Evolutionary conservation across 148 eudicot species (phyloP).

Genomic region (Heliamphora exappendiculata): DNA sequence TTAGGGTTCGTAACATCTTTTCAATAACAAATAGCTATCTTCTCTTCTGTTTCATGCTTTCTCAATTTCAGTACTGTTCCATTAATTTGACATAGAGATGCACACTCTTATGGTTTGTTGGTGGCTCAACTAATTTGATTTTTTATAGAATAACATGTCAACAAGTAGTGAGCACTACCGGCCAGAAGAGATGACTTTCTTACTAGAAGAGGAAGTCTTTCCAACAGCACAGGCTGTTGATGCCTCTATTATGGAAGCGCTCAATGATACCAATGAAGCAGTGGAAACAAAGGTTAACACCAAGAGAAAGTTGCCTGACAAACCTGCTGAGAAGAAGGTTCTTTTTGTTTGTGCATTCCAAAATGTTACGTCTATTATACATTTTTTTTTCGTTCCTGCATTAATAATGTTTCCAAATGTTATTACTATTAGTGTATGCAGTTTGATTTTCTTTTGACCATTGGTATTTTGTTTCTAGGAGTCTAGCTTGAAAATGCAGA

Average conservation of each 20-base stretch:
- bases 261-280: slow-evolving; percentile 17
- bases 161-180: slow-evolving; percentile 36
- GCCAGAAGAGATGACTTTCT: slow-evolving; percentile 71
- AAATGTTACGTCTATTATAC: neutral
- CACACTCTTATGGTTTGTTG: neutral
- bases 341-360: neutral
- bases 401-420: neutral
- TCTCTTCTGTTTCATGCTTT: neutral
- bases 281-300: slow-evolving; percentile 28
- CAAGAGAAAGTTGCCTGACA: slow-evolving; percentile 79
- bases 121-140: slow-evolving; percentile 10
- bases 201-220: slow-evolving; percentile 70
- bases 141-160: slow-evolving; percentile 35
- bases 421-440: neutral
- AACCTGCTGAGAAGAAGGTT: slow-evolving; percentile 73
- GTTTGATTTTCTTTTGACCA: neutral
- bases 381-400: neutral
- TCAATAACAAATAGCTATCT: neutral
- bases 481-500: neutral
- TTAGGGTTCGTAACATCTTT: neutral
- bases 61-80: neutral
- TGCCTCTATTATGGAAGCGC: slow-evolving; percentile 29
- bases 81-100: neutral
- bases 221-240: slow-evolving; percentile 39
- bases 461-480: neutral